Percentiles rank a stretch among this genome's conserved stretches.
Conservation (phyloP, 768 basidiomycete genomes). For the Rhodosporidiobolus sp. region DNA sequence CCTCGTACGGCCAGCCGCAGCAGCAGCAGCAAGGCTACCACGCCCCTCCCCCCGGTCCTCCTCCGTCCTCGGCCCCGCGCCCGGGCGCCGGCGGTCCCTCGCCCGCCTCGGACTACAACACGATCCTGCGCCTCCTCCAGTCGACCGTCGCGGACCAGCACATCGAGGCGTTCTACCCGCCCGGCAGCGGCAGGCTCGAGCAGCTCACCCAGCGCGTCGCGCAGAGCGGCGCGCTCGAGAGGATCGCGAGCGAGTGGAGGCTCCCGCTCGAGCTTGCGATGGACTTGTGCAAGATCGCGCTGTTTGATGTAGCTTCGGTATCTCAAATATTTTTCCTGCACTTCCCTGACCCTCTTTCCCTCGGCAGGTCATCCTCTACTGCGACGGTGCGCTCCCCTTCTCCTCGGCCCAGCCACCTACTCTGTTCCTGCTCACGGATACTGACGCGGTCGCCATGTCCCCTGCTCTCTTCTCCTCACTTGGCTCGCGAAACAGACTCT, state of each 20-base stretch:
- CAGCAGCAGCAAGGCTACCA: not conserved
- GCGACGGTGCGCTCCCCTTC: slow-evolving; percentile 39
- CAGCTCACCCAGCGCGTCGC: slow-evolving; percentile 50
- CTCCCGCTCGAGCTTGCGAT: slow-evolving; percentile 51
- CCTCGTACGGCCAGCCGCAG: not conserved
- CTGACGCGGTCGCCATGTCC: too few species aligned
- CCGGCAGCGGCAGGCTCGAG: slow-evolving; percentile 44
- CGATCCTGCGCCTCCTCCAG: not conserved
- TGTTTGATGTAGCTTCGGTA: slow-evolving; percentile 49
- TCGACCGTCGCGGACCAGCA: slow-evolving; percentile 44
- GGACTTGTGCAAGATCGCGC: slow-evolving; percentile 49
- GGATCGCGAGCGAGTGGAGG: slow-evolving; percentile 50
- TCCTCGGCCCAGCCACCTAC: too few species aligned
- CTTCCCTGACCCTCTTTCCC: too few species aligned
- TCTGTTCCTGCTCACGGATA: too few species aligned
- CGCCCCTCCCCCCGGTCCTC: slow-evolving; percentile 11
- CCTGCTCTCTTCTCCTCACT: too few species aligned
- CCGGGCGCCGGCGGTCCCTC: not conserved
- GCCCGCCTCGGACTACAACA: not conserved
- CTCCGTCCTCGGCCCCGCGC: not conserved
- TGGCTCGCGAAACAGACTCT: not conserved
- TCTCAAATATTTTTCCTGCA: slow-evolving; percentile 10
- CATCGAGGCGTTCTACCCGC: slow-evolving; percentile 52
- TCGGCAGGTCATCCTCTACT: slow-evolving; percentile 39
- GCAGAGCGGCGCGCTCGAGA: slow-evolving; percentile 46